Evolutionary conservation across 140 eudicot species (phyloP), one percentile per base, ranked within the genome.

Genomic region (Bidens hawaiensis): DNA sequence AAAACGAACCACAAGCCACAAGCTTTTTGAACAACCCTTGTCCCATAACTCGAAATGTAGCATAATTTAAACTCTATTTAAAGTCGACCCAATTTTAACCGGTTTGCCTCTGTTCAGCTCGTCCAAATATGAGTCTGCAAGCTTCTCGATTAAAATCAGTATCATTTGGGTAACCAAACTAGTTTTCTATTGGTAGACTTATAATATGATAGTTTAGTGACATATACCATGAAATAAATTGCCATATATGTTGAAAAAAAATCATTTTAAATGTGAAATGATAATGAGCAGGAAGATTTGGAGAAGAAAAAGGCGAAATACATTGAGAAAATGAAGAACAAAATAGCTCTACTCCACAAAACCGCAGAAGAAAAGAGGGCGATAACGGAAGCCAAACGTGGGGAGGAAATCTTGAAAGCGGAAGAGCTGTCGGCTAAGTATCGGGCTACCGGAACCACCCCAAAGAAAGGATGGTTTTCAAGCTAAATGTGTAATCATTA

Each of bases 351-450:
- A 8, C 43, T 85, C 26, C 87, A 85, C 73, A 85, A 75, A 75
- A 51, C 69, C 45, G 90, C 96, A 10, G 94, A 85, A 70, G 90
- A 88, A 56, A 84, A 82, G 64, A 72, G 86, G 53, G 94, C 88
- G 2, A 60, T 69, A 4, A 75, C 81, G 2, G 90, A 80, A 81
- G 90, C 94, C 65, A 82, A 85, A 78, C 75, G 65, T 0, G 94
- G 90, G 5, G 96, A 88, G 76, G 83, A 78, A 36, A 64, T 85
- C 54, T 76, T 88, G 67, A 82, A 80, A 70, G 96, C 90, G 12
- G 94, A 88, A 75, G 96, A 85, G 71, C 41, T 46, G 57, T 85
- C 94, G 1, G 90, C 94, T 6, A 88, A 85, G 66, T 80, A 79
- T 33, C 83, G 85, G 23, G 94, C 94, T 41, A 79, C 88, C 3